These are phyloP conservation scores for Cyclospora cayetanensis DNA, from an alignment of 169 alveolate species.

Conservation along the genomic window DNA sequence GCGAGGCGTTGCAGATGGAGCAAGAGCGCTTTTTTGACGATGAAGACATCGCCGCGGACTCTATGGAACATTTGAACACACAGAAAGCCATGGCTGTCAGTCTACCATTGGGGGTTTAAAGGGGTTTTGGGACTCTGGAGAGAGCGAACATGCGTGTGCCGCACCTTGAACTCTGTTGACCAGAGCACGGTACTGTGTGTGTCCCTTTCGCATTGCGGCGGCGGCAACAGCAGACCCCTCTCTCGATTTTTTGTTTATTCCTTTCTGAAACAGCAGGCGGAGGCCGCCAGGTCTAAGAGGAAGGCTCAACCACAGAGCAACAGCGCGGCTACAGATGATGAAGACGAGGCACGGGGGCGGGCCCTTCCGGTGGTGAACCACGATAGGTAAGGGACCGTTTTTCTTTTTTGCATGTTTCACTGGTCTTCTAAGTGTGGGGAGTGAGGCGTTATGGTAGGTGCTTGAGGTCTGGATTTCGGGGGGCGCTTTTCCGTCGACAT, in stretches of 20 bases:
- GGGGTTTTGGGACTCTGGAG: too few species aligned
- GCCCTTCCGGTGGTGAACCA: constrained; percentile 42
- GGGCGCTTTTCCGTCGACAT: too few species aligned
- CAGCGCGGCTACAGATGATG: constrained; percentile 53
- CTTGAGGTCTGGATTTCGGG: too few species aligned
- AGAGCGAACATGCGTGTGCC: too few species aligned
- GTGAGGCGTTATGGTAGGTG: too few species aligned
- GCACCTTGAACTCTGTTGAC: too few species aligned
- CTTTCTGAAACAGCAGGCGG: constrained; percentile 1
- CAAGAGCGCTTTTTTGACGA: constrained; percentile 55
- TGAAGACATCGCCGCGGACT: constrained; percentile 63
- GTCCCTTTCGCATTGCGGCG: too few species aligned
- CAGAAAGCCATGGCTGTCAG: constrained; percentile 32
- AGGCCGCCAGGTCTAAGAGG: constrained; percentile 59
- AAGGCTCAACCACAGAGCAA: constrained; percentile 34
- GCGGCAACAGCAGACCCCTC: too few species aligned
- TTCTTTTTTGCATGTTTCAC: neutral
- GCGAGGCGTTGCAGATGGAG: constrained; percentile 18
- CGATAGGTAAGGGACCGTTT: constrained; percentile 19
- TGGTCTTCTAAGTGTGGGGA: too few species aligned
- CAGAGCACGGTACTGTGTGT: too few species aligned
- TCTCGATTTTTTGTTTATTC: neutral
- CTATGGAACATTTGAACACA: constrained; percentile 40
- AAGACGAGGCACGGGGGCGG: constrained; percentile 29
- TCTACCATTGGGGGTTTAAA: too few species aligned